Conservation (phyloP, 139 green algal species). For the Asterochloris sp. region DNA sequence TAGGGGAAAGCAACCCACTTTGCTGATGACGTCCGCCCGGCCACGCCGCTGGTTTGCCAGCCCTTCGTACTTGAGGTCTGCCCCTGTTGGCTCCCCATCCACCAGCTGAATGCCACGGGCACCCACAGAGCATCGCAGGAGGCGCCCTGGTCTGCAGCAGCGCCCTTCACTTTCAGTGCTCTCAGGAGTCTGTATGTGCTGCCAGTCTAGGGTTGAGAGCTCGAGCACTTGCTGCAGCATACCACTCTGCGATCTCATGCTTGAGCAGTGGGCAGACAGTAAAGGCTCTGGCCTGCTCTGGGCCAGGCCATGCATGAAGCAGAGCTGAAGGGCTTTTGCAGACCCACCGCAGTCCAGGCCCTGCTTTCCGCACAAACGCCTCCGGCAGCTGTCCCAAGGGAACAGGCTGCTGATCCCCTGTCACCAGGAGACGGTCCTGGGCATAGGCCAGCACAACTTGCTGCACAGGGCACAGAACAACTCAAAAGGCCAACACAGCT, state of each 20-base stretch:
- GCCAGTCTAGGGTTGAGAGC: not conserved
- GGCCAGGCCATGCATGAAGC: not conserved
- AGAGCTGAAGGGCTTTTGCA: no score
- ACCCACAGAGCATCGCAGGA: conserved; percentile 70
- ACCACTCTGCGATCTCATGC: not conserved
- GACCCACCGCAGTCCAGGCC: conserved; percentile 13
- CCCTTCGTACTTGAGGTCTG: conserved; percentile 67
- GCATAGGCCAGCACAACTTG: conserved; percentile 57
- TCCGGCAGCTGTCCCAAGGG: conserved; percentile 62
- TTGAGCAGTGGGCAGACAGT: not conserved
- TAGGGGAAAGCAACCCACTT: conserved; percentile 43
- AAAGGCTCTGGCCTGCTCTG: not conserved
- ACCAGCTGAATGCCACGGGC: conserved; percentile 32
- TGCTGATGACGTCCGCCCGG: conserved; percentile 74
- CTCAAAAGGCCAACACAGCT: no score
- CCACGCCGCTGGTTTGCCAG: conserved; percentile 57
- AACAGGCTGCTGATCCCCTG: conserved; percentile 73
- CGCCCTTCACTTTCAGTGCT: not conserved
- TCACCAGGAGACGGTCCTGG: conserved; percentile 61
- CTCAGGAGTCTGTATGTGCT: not conserved
- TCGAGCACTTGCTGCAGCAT: not conserved
- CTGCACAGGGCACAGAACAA: conserved; percentile 26
- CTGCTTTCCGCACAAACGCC: conserved; percentile 23
- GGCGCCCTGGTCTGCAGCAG: conserved; percentile 35
- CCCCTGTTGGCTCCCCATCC: conserved; percentile 49